Conservation (phyloP, 768 basidiomycete genomes). For the Antrodiella citrinella region DNA sequence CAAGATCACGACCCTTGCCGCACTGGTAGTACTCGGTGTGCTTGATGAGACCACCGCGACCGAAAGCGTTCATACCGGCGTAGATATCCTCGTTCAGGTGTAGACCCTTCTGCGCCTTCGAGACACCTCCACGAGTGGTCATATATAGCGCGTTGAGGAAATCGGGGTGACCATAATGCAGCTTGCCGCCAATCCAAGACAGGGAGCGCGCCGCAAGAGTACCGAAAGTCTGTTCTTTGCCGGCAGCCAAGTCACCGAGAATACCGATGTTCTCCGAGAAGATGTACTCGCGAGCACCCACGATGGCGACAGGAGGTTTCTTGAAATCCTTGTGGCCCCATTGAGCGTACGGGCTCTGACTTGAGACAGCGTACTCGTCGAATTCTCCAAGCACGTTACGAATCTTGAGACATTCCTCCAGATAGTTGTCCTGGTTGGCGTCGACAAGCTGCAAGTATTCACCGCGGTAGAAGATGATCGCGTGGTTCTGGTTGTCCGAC, state of each 20-base stretch:
- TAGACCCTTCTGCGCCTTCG: constrained; percentile 98
- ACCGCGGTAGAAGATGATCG: constrained; percentile 98
- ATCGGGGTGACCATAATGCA: constrained; percentile 99
- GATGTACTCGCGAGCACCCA: constrained; percentile 98
- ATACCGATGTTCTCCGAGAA: constrained; percentile 99
- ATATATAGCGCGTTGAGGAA: constrained; percentile 97
- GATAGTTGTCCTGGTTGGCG: constrained; percentile 99
- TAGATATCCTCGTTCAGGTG: constrained; percentile 99
- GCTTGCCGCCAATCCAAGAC: constrained; percentile 96
- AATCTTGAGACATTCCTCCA: constrained; percentile 99
- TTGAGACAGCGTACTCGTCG: constrained; percentile 82
- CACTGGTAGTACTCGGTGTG: constrained; percentile 99
- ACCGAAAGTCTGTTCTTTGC: constrained; percentile 99
- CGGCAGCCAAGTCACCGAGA: constrained; percentile 94
- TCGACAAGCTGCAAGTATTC: constrained; percentile 99
- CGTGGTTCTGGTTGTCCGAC: constrained; percentile 99
- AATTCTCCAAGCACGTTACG: constrained; percentile 97
- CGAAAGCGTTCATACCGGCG: constrained; percentile 97
- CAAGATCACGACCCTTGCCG: constrained; percentile 96
- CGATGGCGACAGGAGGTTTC: constrained; percentile 87
- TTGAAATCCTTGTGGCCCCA: constrained; percentile 87
- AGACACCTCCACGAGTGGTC: constrained; percentile 96
- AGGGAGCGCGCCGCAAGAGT: constrained; percentile 92
- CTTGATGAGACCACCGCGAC: constrained; percentile 95
- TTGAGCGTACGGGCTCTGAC: constrained; percentile 86